Evolutionary conservation across 495 filamentous ascomycete genomes (phyloP).

Genomic region (Parathielavia hyrcaniae): DNA sequence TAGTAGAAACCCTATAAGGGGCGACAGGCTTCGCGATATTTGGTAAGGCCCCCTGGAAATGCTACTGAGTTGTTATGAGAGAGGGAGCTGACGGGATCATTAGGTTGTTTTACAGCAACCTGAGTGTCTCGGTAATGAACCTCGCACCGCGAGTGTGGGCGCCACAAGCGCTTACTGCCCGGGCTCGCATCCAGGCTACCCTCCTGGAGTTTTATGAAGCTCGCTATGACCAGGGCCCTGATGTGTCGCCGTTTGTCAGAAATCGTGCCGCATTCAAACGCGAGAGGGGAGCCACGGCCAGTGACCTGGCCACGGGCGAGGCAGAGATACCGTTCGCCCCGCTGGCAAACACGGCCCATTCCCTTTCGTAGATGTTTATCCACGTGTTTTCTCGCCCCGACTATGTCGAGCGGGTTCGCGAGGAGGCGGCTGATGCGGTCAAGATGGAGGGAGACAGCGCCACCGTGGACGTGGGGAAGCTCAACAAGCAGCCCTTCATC

Average conservation of each 20-base stretch:
- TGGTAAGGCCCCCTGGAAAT: slow-evolving; percentile 24
- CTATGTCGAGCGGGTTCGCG: slow-evolving; percentile 11
- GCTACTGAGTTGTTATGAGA: no score
- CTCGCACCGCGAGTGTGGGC: slow-evolving; percentile 34
- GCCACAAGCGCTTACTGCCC: slow-evolving; percentile 24
- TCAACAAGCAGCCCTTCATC: slow-evolving; percentile 18
- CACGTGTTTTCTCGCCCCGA: slow-evolving; percentile 16
- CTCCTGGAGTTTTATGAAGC: not conserved
- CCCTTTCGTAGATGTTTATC: slow-evolving; percentile 20
- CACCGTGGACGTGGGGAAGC: slow-evolving; percentile 1
- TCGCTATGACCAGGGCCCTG: not conserved
- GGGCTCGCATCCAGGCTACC: not conserved
- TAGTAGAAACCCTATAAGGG: slow-evolving; percentile 32
- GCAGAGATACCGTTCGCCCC: slow-evolving; percentile 11
- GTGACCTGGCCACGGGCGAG: slow-evolving; percentile 15
- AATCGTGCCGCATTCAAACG: slow-evolving; percentile 6
- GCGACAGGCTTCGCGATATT: slow-evolving; percentile 22
- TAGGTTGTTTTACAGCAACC: slow-evolving; percentile 39
- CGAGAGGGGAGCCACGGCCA: not conserved
- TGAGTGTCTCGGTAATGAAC: slow-evolving; percentile 33
- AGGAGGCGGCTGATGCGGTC: slow-evolving; percentile 12
- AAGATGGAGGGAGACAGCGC: not conserved
- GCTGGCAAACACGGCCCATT: slow-evolving; percentile 23
- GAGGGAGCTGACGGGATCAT: not conserved
- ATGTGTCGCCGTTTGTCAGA: slow-evolving; percentile 5